Conservation (phyloP, 208 protist genomes). For the Leishmania tarentolae region DNA sequence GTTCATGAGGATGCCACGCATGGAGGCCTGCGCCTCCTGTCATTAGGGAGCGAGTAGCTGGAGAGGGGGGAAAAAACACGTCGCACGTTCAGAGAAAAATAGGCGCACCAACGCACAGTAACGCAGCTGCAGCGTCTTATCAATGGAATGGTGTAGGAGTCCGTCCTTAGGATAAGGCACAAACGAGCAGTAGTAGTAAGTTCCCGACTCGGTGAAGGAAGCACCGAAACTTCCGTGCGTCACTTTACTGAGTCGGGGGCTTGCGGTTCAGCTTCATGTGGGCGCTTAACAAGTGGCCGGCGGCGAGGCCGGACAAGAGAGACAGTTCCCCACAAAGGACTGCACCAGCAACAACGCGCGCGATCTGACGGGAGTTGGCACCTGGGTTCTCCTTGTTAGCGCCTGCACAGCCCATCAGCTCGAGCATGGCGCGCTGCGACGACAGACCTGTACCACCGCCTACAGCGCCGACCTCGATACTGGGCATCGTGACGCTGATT, state of each 20-base stretch:
- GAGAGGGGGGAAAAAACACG: background rate
- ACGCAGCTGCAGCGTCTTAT: background rate
- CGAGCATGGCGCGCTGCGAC: conserved; percentile 94
- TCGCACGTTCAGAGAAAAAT: background rate
- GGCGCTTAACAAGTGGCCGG: conserved; percentile 89
- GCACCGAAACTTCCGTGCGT: background rate
- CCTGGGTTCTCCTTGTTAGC: conserved; percentile 86
- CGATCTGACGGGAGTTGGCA: conserved; percentile 91
- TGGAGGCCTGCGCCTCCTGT: background rate
- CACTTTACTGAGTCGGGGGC: conserved; percentile 26
- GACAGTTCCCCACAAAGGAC: conserved; percentile 98
- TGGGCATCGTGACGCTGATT: conserved; percentile 97
- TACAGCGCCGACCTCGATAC: conserved; percentile 98
- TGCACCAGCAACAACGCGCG: conserved; percentile 88
- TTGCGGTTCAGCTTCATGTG: conserved; percentile 95
- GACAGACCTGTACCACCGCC: conserved; percentile 97
- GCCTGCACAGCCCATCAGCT: conserved; percentile 92
- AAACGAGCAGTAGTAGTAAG: background rate
- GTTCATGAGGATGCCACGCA: background rate
- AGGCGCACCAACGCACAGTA: background rate
- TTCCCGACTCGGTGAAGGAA: background rate
- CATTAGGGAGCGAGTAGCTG: background rate
- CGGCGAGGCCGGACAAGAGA: conserved; percentile 92
- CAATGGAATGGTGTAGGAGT: background rate
- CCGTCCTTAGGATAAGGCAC: background rate